phyloP scores from a whole-genome alignment of 2,329 filamentous ascomycete species.

The Alternaria sp. region DNA sequence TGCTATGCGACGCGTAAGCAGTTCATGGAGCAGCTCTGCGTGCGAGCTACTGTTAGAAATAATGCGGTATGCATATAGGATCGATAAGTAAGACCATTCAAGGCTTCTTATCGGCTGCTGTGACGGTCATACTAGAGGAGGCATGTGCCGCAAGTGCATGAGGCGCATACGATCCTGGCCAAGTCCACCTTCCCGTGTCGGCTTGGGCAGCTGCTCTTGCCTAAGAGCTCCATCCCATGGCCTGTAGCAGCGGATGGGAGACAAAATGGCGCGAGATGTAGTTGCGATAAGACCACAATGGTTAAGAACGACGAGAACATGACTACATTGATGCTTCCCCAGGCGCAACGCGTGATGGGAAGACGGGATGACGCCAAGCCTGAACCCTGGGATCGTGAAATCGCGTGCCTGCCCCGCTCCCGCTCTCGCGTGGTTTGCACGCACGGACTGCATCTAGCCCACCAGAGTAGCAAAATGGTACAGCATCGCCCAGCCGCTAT shows the following conservation, averaged over 20 bases:
- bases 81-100: slow-evolving; percentile 5
- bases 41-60: slow-evolving; percentile 16
- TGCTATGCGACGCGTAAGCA: not conserved
- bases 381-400: not conserved
- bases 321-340: not conserved
- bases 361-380: not conserved
- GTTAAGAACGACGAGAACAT: not conserved
- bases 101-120: slow-evolving; percentile 1
- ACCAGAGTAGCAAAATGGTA: not conserved
- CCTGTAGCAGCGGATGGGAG: not conserved
- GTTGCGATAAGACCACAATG: not conserved
- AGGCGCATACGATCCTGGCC: slow-evolving; percentile 20
- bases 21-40: slow-evolving; percentile 9
- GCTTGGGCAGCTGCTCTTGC: not conserved
- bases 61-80: slow-evolving; percentile 10
- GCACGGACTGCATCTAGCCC: not conserved
- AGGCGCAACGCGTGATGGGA: not conserved
- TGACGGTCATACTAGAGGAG: slow-evolving; percentile 13
- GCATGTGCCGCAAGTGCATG: slow-evolving; percentile 19
- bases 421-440: not conserved
- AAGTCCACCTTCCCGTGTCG: slow-evolving; percentile 16
- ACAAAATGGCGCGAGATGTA: too few species aligned
- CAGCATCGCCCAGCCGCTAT: not conserved
- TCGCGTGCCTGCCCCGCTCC: slow-evolving; percentile 3
- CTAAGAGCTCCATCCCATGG: not conserved